Conservation (phyloP, 192 early-diverging fungal species). For the Spizellomyces sp. region DNA sequence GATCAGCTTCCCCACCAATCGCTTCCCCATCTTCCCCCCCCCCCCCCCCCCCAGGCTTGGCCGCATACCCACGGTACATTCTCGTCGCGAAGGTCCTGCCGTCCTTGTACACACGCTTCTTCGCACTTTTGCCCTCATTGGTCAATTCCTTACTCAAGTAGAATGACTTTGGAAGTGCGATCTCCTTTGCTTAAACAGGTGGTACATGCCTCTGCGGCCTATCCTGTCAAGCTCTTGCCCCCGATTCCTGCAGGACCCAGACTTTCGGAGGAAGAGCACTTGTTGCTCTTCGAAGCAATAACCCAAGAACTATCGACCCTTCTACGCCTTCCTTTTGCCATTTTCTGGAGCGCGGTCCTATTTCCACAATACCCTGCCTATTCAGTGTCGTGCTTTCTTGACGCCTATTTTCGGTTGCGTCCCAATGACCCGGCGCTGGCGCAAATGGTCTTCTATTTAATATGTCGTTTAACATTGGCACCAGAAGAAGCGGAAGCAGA, state of each 20-base stretch:
- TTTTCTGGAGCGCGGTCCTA: slow-evolving; percentile 34
- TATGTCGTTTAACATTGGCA: slow-evolving; percentile 17
- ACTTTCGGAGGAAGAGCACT: neutral
- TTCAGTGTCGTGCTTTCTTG: slow-evolving; percentile 18
- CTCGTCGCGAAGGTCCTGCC: no score
- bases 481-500: slow-evolving; percentile 10
- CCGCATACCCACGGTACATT: no score
- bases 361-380: slow-evolving; percentile 1
- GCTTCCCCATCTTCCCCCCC: no score
- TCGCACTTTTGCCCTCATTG: no score
- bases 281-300: neutral
- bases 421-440: slow-evolving; percentile 4
- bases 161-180: no score
- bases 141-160: no score
- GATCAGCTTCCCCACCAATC: no score
- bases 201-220: no score
- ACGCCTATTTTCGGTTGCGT: slow-evolving; percentile 18
- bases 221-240: neutral
- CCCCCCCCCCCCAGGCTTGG: no score
- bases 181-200: no score
- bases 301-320: slow-evolving; percentile 19
- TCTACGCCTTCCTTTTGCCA: slow-evolving; percentile 18
- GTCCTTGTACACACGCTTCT: no score
- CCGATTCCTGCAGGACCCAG: neutral
- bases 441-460: slow-evolving; percentile 23